Base-by-base conservation (phyloP, 768 basidiomycete genomes). In the Psilocybe azurescens region DNA sequence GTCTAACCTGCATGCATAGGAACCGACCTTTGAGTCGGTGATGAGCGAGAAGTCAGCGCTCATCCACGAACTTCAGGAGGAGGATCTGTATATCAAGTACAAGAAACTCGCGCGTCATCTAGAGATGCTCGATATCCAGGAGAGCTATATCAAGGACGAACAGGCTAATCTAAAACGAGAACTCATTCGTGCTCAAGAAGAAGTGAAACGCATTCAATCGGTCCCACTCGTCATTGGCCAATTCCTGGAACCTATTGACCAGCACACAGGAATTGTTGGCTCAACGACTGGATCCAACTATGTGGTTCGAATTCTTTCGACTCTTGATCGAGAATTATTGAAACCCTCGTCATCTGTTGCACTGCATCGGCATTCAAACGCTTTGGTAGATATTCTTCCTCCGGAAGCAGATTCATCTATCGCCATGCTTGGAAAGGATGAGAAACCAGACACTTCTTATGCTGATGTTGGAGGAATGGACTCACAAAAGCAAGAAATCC, bases 151-250 rank as follows among this genome's bases (percentile, higher is more conserved):
- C 77, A 97, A 99, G 74, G 97, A 99, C 69, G 97, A 99, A 75
- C 96, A 97, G 70, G 93, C 93, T 14, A 98, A 98, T 72, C 87
- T 99, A 59, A 97, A 99, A 76, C 89, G 97, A 53, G 97, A 99
- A 77, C 90, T 99, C 63, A 92, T 99, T 67, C 94, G 97, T 59
- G 97, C 97, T 0, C 97, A 99, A 73, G 97, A 99, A 75, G 97
- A 99, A 79, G 97, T 99, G 73, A 97, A 98, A 78, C 93, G 97
- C 61, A 99, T 99, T 74, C 95, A 99, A 78, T 94, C 94, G 56
- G 97, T 99, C 5, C 97, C 97, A 0, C 89, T 99, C 14, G 97
- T 99, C 73, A 99, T 99, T 71, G 97, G 97, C 59, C 97, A 99
- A 76, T 99, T 99, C 81, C 87, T 99, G 38, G 97, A 99, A 79